Evolutionary conservation across 192 early-diverging fungal species (phyloP), one percentile per base, ranked within the genome.

Genomic region (Kickxella alabastrina): DNA sequence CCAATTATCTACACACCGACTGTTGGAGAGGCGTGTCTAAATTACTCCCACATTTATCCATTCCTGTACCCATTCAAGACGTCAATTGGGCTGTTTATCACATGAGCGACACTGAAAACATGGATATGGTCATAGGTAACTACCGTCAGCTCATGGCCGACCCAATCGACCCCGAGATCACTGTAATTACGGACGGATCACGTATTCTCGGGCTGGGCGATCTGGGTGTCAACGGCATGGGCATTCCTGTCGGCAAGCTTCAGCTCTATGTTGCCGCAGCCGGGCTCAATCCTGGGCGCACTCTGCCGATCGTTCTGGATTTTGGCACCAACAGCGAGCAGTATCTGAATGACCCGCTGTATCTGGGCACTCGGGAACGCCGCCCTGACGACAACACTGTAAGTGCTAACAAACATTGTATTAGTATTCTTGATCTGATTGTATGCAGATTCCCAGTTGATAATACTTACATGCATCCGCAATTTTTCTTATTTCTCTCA

Each of bases 161-260:
- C 14, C 54, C 69, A 3, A 53, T 82, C 5, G 77, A 75, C 7
- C 86, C 86, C 2, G 82, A 92, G 44, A 94, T 96, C 47, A 80
- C 85, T 15, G 93, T 96, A 15, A 88, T 96, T 35, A 91, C 92
- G 0, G 93, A 96, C 65, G 92, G 93, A 9, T 89, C 86, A 19
- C 80, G 91, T 36, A 92, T 96, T 56, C 79, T 96, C 15, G 93
- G 93, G n/a, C 75, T 94, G 6, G 93, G 93, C 17, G 93, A 95
- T 65, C 77, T 92, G 23, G 93, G 92, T 49, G 81, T 94, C 23
- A 90, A 89, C 52, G 93, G 93, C 10, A 90, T 93, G 84, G 90
- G 88, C 15, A 96, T 96, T 54, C 87, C 90, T n/a, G 85, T 93
- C 25, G 92, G 91, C 47, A 96, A 94, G 60, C 84, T 96, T 4